A percentile compares a stretch with the other conserved stretches of the same genome.
phyloP scores from a whole-genome alignment of 352 stramenopile genomes.

The Pythium sukuiense region DNA sequence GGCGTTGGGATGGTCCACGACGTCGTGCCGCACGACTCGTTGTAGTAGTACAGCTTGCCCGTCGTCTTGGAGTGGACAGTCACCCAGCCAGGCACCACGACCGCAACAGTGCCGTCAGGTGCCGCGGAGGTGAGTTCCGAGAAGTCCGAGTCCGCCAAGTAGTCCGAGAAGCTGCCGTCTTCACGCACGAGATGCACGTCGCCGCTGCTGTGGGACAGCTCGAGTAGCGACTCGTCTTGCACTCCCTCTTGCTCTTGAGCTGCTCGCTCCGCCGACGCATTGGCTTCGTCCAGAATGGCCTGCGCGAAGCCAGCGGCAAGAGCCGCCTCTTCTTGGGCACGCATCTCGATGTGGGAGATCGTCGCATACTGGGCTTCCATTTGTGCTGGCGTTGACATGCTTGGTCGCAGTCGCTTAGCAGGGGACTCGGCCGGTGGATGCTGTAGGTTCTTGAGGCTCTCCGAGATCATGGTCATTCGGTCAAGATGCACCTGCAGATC shows the following conservation, averaged over 20 bases:
- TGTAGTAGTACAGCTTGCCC: conserved; percentile 85
- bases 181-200: conserved; percentile 30
- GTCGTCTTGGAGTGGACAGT: conserved; percentile 70
- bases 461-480: conserved; percentile 74
- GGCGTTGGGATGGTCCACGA: conserved; percentile 73
- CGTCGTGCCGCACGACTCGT: conserved; percentile 69
- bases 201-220: conserved; percentile 49
- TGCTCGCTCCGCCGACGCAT: background rate
- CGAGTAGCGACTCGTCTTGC: conserved; percentile 17
- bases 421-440: conserved; percentile 40
- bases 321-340: conserved; percentile 23
- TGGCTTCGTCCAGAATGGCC: conserved; percentile 21
- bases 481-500: conserved; percentile 73
- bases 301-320: conserved; percentile 21
- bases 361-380: conserved; percentile 14
- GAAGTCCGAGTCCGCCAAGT: conserved; percentile 66
- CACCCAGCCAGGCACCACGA: conserved; percentile 47
- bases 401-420: conserved; percentile 48
- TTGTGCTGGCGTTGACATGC: conserved; percentile 25
- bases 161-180: conserved; percentile 71
- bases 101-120: conserved; percentile 32
- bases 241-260: background rate
- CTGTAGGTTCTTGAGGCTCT: conserved; percentile 44
- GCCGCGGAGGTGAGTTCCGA: conserved; percentile 43
- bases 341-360: conserved; percentile 27